Evolutionary conservation across 805 yeast species (phyloP), one percentile per base, ranked within the genome.

Genomic region (Millerago galiae): DNA sequence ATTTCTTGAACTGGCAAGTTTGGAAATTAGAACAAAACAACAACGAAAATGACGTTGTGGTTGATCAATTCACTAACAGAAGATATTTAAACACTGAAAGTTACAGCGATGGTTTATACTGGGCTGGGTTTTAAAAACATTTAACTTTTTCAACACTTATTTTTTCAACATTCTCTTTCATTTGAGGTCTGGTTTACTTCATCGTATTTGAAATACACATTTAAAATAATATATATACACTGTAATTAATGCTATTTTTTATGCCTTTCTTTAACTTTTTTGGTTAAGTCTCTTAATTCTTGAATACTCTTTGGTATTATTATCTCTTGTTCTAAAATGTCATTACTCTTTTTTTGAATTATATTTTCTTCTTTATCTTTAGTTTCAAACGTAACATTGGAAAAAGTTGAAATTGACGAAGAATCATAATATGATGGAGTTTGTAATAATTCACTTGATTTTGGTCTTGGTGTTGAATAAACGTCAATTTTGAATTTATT

Each of bases 391-490:
- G 60, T 56, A 3, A 55, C 45, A 39, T 51, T 56, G 2, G 59
- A 54, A 13, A 56, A 12, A 27, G 46, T 54, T 8, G 60, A 55
- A 12, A 54, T 50, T 2, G 52, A 42, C 2, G 60, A 50, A n/a
- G 52, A 50, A 37, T 53, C 53, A 28, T 41, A 41, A 37, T 46
- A 57, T 6, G 59, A 53, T 14, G 61, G 61, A 1, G 61, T 57
- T 33, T 57, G 59, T 10, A 53, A 34, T 26, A 56, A n/a, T 7
- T 54, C 55, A 21, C 58, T 53, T 10, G 61, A 57, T 40, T 56
- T 57, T 6, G 60, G 59, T 41, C 57, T 52, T 38, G 61, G 61
- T 8, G 61, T 57, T 33, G 48, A 45, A 35, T 53, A 57, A 18
- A 54, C 50, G 9, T 53, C 50, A 32, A 53, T 37, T 28, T 54